phyloP scores from a whole-genome alignment of 208 protist species.

The Wallacemonas sp. region DNA sequence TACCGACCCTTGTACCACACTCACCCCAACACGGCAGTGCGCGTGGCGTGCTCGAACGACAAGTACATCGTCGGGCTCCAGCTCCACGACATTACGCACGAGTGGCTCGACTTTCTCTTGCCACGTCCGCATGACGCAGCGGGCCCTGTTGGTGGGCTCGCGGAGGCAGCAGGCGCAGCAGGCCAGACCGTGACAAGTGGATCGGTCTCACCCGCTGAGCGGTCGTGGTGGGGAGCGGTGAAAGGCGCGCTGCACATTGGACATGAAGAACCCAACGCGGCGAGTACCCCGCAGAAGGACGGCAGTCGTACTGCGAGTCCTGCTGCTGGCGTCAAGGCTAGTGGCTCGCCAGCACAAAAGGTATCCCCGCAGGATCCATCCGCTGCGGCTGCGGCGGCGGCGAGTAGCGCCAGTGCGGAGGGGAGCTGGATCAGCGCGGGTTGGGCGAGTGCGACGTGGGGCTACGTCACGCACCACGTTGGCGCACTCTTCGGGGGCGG shows the following conservation, averaged over 20 bases:
- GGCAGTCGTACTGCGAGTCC: background rate
- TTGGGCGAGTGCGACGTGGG: slow-evolving; percentile 14
- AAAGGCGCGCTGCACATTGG: slow-evolving; percentile 1
- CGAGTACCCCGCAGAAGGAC: background rate
- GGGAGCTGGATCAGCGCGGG: slow-evolving; percentile 22
- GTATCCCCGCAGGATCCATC: background rate
- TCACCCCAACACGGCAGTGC: slow-evolving; percentile 31
- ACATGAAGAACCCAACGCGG: background rate
- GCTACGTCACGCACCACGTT: slow-evolving; percentile 23
- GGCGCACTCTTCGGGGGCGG: slow-evolving; percentile 4
- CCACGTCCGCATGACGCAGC: too few relatives aligned
- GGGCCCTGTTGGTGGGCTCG: too few relatives aligned
- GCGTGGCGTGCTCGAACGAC: slow-evolving; percentile 44
- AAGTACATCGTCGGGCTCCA: slow-evolving; percentile 49
- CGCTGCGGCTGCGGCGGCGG: background rate
- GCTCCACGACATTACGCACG: slow-evolving; percentile 41
- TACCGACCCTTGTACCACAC: slow-evolving; percentile 43
- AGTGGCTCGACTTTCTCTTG: slow-evolving; percentile 19
- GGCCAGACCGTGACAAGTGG: background rate
- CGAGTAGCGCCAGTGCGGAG: background rate
- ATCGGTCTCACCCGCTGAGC: background rate
- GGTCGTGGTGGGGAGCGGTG: slow-evolving; percentile 6
- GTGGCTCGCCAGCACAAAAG: background rate
- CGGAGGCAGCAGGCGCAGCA: background rate
- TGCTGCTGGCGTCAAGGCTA: background rate